Base-by-base conservation (phyloP, 2,329 filamentous ascomycete species). In the Sporothrix pseudoabietina region DNA sequence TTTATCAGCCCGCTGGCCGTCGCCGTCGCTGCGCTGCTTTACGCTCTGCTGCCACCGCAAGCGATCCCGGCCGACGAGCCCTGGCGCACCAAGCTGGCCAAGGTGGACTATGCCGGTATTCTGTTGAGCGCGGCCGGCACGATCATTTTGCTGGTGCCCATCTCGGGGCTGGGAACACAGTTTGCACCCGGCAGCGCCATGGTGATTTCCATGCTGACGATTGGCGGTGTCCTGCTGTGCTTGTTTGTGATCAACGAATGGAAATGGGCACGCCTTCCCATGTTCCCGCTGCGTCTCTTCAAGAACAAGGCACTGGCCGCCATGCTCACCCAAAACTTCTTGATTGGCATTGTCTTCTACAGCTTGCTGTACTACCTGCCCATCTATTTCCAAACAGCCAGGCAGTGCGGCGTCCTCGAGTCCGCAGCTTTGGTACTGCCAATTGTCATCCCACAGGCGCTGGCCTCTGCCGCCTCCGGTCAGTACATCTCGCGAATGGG, bases 61-160 rank as follows among this genome's bases (percentile, higher is more conserved):
- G 72, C 49, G 4, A 73, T 82, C 83, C 52, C 80, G 83, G 83
- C 85, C 57, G 87, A 32, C 55, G 55, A 57, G 55, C 55, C 55
- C 22, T 57, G 55, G 55, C 55, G 85, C 65, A 77, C 87, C 30
- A 81, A 80, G 63, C 26, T 57, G 26, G 10, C 22, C 26, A 87
- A 86, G 57, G 88, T 91, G 71, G 89, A 92, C 78, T 89, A 86
- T 75, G 84, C 81, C 32, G 90, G 89, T 1, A 82, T 89, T 0
- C 73, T 89, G 9, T 82, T 85, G 1, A 86, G 85, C 4, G 87
- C 87, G 0, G 80, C 85, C 8, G 88, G 85, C 0, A 85, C 90
- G 39, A 85, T 91, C 19, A 22, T 91, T 19, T 76, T 91, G 2
- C 82, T 91, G 22, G 89, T 92, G 63, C 89, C 89, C 0, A 85